Conservation (phyloP, 2,329 filamentous ascomycete species). For the Botrytis fragariae region DNA sequence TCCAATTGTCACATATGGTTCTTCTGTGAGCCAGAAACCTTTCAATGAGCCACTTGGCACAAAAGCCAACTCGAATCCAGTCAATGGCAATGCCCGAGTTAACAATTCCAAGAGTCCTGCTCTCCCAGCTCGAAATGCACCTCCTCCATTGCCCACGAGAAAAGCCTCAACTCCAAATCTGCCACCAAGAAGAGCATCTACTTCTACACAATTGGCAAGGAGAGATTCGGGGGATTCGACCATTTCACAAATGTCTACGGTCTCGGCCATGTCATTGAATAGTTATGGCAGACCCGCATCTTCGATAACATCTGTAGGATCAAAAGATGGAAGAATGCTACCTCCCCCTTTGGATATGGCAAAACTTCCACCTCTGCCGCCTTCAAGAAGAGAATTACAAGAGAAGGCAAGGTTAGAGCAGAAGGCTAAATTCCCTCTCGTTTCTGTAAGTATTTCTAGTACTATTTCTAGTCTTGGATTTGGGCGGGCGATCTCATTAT, state of each 20-base stretch:
- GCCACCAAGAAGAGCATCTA: slow-evolving; percentile 5
- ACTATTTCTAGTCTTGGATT: not conserved
- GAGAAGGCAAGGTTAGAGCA: slow-evolving; percentile 45
- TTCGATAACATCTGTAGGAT: slow-evolving; percentile 46
- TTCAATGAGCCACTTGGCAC: slow-evolving; percentile 33
- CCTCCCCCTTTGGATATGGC: slow-evolving; percentile 56
- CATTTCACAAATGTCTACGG: slow-evolving; percentile 51
- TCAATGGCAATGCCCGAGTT: slow-evolving; percentile 33
- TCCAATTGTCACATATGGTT: slow-evolving; percentile 35
- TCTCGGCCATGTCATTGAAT: slow-evolving; percentile 52
- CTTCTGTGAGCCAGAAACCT: slow-evolving; percentile 29
- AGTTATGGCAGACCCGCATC: slow-evolving; percentile 42
- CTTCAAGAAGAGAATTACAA: slow-evolving; percentile 53
- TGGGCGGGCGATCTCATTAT: not conserved
- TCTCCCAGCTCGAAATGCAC: slow-evolving; percentile 35
- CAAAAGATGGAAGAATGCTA: slow-evolving; percentile 48
- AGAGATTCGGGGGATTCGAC: slow-evolving; percentile 59
- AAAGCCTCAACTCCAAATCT: slow-evolving; percentile 41
- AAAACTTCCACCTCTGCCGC: slow-evolving; percentile 57
- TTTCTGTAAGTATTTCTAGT: slow-evolving; percentile 14
- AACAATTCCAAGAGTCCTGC: slow-evolving; percentile 28
- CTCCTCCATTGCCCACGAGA: slow-evolving; percentile 52
- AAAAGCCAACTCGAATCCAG: slow-evolving; percentile 30
- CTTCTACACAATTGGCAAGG: slow-evolving; percentile 39
- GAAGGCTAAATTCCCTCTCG: slow-evolving; percentile 32